These are phyloP conservation scores for Aspergillus transmontanensis DNA, from an alignment of 2,329 filamentous ascomycete species.

Conservation along the genomic window DNA sequence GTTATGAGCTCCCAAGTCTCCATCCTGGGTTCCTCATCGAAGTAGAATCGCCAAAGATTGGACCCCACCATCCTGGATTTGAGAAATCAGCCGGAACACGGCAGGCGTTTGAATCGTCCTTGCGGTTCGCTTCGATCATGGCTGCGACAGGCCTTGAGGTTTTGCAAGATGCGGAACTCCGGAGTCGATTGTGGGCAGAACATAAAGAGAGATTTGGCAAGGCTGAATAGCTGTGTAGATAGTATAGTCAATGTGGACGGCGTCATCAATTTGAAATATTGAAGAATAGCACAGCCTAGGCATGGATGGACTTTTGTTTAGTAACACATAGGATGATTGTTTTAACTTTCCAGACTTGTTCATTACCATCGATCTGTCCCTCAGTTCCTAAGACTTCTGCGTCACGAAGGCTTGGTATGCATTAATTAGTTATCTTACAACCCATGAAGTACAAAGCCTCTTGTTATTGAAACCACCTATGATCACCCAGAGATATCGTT, in stretches of 20 bases:
- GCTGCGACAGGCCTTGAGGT: neutral
- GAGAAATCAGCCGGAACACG: neutral
- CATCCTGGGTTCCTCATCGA: neutral
- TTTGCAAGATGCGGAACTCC: neutral
- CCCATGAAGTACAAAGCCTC: too few species aligned
- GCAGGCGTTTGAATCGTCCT: neutral
- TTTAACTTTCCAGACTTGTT: too few species aligned
- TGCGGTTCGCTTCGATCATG: neutral
- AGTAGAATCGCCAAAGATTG: neutral
- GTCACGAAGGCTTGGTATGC: too few species aligned
- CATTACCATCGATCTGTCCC: too few species aligned
- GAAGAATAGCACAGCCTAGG: accelerated
- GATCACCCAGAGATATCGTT: too few species aligned
- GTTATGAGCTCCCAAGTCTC: neutral
- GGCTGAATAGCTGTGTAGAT: neutral
- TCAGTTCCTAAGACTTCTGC: too few species aligned
- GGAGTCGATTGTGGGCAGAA: neutral
- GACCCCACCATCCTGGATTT: neutral
- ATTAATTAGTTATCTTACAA: too few species aligned
- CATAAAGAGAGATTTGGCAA: neutral
- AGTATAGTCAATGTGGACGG: accelerated
- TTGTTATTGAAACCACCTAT: too few species aligned
- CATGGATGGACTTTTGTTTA: accelerated
- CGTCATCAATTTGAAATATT: neutral
- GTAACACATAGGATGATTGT: neutral